A percentile compares a stretch with the other conserved stretches of the same genome.
These are phyloP conservation scores for Carex cristatella DNA, from an alignment of 176 grass and related monocot genomes.

Conservation along the genomic window DNA sequence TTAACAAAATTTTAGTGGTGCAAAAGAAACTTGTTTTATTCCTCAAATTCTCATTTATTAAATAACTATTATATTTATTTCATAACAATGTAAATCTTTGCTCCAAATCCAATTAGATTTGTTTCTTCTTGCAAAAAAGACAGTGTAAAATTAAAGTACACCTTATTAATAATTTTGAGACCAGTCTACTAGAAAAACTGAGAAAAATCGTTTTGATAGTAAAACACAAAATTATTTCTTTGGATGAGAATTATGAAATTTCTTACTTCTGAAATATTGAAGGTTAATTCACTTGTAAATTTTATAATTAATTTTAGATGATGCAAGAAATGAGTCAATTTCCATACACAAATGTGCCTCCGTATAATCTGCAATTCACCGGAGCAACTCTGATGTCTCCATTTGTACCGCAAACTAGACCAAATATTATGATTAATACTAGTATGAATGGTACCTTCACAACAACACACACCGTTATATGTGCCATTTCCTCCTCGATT, in stretches of 20 bases:
- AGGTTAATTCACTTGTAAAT: not conserved
- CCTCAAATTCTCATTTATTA: too few species aligned
- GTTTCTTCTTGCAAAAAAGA: not conserved
- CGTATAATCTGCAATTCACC: not conserved
- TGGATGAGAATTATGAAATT: not conserved
- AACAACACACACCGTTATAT: not conserved
- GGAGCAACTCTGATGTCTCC: not conserved
- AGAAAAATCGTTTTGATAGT: too few species aligned
- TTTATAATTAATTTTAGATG: not conserved
- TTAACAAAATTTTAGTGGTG: too few species aligned
- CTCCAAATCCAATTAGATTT: not conserved
- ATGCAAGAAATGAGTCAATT: not conserved
- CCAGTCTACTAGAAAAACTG: too few species aligned
- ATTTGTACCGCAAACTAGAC: not conserved
- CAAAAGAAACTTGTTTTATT: too few species aligned
- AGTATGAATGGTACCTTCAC: not conserved
- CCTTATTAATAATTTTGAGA: not conserved
- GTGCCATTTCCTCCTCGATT: not conserved
- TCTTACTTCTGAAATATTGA: not conserved
- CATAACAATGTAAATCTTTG: not conserved
- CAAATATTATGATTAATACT: not conserved
- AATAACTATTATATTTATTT: too few species aligned
- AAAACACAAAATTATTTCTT: not conserved
- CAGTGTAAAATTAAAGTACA: not conserved
- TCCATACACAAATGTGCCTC: not conserved